These are phyloP conservation scores for Boechera stricta DNA, from an alignment of 345 rosid genomes.

Conservation along the genomic window DNA sequence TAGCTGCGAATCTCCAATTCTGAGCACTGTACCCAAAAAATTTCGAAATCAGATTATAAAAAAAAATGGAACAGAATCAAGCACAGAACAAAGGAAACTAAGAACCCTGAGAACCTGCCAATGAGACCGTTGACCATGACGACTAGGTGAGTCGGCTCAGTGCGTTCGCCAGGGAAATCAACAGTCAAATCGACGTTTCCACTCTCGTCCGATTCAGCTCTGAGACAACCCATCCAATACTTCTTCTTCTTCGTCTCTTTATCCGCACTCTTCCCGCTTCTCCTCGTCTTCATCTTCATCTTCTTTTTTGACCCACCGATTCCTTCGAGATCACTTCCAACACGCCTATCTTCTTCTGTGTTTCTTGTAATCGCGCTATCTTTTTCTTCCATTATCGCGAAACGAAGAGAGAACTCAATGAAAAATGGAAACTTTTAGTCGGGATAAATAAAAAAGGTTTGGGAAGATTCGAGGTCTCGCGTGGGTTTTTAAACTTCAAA, in stretches of 20 bases:
- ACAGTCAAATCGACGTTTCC: slow-evolving; percentile 61
- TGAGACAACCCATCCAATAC: slow-evolving; percentile 60
- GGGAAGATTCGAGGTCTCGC: slow-evolving; percentile 5
- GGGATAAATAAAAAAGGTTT: not conserved
- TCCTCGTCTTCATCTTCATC: slow-evolving; percentile 1
- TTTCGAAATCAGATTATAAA: not conserved
- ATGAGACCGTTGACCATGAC: slow-evolving; percentile 86
- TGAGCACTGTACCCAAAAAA: slow-evolving; percentile 52
- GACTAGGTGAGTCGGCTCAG: slow-evolving; percentile 68
- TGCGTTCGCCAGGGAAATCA: slow-evolving; percentile 50
- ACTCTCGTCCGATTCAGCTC: slow-evolving; percentile 48
- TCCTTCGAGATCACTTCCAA: slow-evolving; percentile 18
- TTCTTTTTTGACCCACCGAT: not conserved
- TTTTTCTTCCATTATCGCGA: slow-evolving; percentile 33
- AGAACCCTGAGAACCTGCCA: slow-evolving; percentile 61
- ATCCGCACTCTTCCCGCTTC: slow-evolving; percentile 16
- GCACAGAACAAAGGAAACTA: not conserved
- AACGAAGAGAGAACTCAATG: not conserved
- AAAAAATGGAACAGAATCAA: slow-evolving; percentile 18
- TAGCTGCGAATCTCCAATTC: slow-evolving; percentile 81
- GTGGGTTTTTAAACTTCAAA: not conserved
- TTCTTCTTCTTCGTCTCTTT: slow-evolving; percentile 30
- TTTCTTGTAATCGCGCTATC: not conserved
- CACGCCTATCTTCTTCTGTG: not conserved
- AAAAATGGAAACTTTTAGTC: slow-evolving; percentile 28